Evolutionary conservation across 352 stramenopile species (phyloP), one percentile per base, ranked within the genome.

Genomic region (Phytophthora chlamydospora): DNA sequence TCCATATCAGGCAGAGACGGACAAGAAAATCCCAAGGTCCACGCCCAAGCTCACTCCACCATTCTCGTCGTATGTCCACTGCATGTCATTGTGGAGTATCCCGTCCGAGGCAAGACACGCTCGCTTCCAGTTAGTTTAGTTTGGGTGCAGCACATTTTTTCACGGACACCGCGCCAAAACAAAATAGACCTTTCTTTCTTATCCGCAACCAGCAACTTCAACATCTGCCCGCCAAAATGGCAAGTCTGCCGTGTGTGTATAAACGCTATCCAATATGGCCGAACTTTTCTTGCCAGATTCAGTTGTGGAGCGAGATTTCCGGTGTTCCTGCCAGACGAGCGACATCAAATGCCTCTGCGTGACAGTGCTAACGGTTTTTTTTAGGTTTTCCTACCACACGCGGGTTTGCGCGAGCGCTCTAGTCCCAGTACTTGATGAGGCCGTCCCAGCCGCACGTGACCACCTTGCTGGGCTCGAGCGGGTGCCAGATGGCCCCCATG

Each of bases 381-480:
- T 29, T 29, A 29, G 24, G 24, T 4, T 29, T 29, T 29, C 24
- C 24, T 29, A 29, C 24, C 24, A 3, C 21, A 24, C 21, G 24
- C 24, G 24, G 24, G 24, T 29, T 29, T 29, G 24, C 24, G 24
- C 24, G 24, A 29, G 24, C 24, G 41, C 19, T 59, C 52, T 96
- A 99, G 69, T 99, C 91, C 98, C 98, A 99, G 46, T 99, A 93
- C 78, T 99, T 99, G 67, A 99, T 99, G 39, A 98, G 80, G 0
- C 97, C 97, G 77, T 99, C 98, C 98, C 97, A 99, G 29, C 97
- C 97, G 68, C 97, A 99, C 21, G 91, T 98, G 56, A 98, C 96
- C 6, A 99, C 89, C 62, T 91, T 91, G 54, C 89, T 98, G 2
- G 96, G 86, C 66, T 99, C 94, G n/a, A 99, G 70, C 12, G 97